A percentile compares a stretch with the other conserved stretches of the same genome.
Conservation (phyloP, 306 rosid genomes). For the Cicer chorassanicum region DNA sequence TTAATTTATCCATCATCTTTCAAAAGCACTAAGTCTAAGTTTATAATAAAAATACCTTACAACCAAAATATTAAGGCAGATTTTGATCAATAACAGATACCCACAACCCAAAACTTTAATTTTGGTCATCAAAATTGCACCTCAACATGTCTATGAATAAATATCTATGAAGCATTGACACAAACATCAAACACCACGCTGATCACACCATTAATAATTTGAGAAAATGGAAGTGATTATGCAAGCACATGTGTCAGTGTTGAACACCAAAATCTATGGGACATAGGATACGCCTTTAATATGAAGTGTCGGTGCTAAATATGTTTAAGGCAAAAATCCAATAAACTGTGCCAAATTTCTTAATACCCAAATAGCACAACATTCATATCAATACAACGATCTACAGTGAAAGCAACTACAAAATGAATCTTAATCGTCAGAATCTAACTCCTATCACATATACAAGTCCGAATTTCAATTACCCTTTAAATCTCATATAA, state of each 20-base stretch:
- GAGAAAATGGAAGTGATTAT: not conserved
- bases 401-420: not conserved
- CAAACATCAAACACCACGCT: not conserved
- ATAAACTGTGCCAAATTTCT: not conserved
- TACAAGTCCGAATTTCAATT: not conserved
- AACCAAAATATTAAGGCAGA: not conserved
- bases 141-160: not conserved
- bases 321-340: not conserved
- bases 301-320: not conserved
- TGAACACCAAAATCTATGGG: not conserved
- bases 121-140: not conserved
- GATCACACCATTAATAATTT: too few relatives aligned
- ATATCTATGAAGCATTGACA: not conserved
- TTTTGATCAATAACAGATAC: not conserved
- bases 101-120: constrained; percentile 14
- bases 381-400: not conserved
- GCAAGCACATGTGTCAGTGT: not conserved
- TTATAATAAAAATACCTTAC: not conserved
- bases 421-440: not conserved
- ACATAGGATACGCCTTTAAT: not conserved
- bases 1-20: constrained; percentile 6
- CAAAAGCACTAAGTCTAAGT: not conserved
- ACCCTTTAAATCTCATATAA: not conserved
- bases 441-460: not conserved
- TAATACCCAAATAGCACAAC: not conserved